Evolutionary conservation across 108 stramenopile species (phyloP).

Genomic region (Mayamaea pseudoterrestris): DNA sequence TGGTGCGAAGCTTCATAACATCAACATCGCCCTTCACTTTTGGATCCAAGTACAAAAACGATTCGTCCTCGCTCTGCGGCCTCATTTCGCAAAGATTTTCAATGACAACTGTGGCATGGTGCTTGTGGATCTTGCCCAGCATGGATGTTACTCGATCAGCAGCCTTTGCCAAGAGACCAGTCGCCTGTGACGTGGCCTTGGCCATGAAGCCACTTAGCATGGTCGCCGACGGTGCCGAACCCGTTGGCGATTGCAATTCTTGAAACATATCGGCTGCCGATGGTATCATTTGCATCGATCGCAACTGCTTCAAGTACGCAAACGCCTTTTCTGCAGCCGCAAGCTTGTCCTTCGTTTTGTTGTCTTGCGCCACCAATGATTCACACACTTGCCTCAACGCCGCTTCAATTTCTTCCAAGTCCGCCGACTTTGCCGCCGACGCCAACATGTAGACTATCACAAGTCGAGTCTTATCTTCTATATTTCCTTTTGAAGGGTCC

Average conservation of each 20-base stretch:
- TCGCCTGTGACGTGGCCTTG: constrained; percentile 82
- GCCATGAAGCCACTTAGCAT: constrained; percentile 76
- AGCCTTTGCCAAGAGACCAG: constrained; percentile 87
- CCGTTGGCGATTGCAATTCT: constrained; percentile 28
- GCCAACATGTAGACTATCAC: constrained; percentile 76
- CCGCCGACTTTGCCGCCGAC: constrained; percentile 51
- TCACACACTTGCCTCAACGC: constrained; percentile 63
- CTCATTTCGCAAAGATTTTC: constrained; percentile 87
- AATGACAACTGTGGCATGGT: constrained; percentile 83
- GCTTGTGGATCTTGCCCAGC: constrained; percentile 78
- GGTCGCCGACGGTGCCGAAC: constrained; percentile 10
- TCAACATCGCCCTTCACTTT: constrained; percentile 84
- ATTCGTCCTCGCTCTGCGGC: constrained; percentile 88
- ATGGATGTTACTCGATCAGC: constrained; percentile 82
- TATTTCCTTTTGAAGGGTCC: constrained; percentile 80
- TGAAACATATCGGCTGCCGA: constrained; percentile 41
- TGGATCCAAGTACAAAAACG: constrained; percentile 90
- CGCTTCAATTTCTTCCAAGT: constrained; percentile 72
- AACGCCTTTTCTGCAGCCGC: constrained; percentile 57
- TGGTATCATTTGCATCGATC: constrained; percentile 82
- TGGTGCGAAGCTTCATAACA: constrained; percentile 43
- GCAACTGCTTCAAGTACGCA: constrained; percentile 68
- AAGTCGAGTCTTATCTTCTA: constrained; percentile 92
- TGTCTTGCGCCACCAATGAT: constrained; percentile 19
- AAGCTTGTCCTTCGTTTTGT: constrained; percentile 33